Conservation (phyloP, 2,329 filamentous ascomycete species). For the Aspergillus tanneri region DNA sequence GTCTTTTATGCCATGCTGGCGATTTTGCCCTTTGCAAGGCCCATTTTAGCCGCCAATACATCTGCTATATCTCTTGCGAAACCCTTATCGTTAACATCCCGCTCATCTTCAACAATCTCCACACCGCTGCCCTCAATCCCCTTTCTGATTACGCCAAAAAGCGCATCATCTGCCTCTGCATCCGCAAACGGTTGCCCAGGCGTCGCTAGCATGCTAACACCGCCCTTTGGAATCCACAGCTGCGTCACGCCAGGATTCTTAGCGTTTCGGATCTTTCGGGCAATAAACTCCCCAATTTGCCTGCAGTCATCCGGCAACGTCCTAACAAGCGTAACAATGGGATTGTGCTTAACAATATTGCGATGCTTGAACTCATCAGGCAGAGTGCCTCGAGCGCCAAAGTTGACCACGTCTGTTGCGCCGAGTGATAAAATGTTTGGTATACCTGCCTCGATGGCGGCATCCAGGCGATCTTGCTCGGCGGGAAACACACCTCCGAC, state of each 20-base stretch:
- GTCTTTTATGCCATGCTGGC: no score
- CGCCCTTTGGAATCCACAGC: constrained; percentile 60
- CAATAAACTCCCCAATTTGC: constrained; percentile 58
- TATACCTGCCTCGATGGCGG: constrained; percentile 57
- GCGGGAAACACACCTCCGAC: constrained; percentile 64
- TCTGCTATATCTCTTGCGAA: no score
- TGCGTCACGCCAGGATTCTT: constrained; percentile 47
- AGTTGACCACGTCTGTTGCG: constrained; percentile 63
- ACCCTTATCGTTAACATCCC: no score
- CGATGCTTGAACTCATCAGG: constrained; percentile 55
- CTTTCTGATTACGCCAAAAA: no score
- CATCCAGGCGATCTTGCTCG: constrained; percentile 56
- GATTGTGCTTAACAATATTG: constrained; percentile 62
- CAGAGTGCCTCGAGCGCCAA: constrained; percentile 56
- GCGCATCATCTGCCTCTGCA: constrained; percentile 46
- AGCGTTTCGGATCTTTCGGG: constrained; percentile 49
- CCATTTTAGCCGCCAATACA: no score
- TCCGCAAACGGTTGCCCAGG: constrained; percentile 56
- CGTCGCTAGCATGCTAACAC: constrained; percentile 61
- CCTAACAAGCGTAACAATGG: constrained; percentile 65
- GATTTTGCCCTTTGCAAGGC: no score
- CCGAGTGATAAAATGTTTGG: constrained; percentile 58
- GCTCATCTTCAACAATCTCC: no score
- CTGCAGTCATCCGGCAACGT: constrained; percentile 59
- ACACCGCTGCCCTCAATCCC: no score